Percentiles rank a stretch among this genome's conserved stretches.
Conservation (phyloP, 140 eudicot species). For the Anethum foeniculum region DNA sequence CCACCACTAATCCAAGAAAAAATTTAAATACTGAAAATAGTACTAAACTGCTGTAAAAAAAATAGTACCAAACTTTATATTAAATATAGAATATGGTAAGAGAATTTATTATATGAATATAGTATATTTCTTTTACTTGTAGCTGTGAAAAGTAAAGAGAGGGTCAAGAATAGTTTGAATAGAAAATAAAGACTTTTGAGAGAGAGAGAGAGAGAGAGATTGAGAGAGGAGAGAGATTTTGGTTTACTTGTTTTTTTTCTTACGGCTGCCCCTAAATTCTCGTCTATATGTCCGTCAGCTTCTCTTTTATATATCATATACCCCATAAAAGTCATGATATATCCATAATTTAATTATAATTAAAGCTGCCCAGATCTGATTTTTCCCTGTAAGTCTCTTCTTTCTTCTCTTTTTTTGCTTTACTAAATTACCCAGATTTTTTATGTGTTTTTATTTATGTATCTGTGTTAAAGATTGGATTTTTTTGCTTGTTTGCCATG, state of each 20-base stretch:
- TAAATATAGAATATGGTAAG: too few relatives aligned
- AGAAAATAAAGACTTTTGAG: not conserved
- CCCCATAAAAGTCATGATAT: not conserved
- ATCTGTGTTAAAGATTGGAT: not conserved
- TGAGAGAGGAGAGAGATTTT: not conserved
- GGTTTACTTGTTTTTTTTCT: not conserved
- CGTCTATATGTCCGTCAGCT: constrained; percentile 4
- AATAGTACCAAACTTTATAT: too few relatives aligned
- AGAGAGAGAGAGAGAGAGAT: too few relatives aligned
- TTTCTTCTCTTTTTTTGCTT: not conserved
- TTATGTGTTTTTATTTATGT: not conserved
- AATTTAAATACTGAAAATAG: too few relatives aligned
- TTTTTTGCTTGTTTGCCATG: not conserved
- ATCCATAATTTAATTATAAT: not conserved
- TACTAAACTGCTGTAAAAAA: too few relatives aligned
- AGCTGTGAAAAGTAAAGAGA: not conserved
- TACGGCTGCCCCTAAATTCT: constrained; percentile 5
- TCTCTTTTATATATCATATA: not conserved
- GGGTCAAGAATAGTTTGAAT: not conserved
- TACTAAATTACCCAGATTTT: not conserved
- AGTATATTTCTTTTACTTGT: not conserved
- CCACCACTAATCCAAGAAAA: not conserved
- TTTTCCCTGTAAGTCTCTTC: not conserved
- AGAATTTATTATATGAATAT: not conserved
- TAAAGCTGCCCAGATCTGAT: not conserved